phyloP scores from a whole-genome alignment of 2,329 filamentous ascomycete species.

The Penicillium sp. region DNA sequence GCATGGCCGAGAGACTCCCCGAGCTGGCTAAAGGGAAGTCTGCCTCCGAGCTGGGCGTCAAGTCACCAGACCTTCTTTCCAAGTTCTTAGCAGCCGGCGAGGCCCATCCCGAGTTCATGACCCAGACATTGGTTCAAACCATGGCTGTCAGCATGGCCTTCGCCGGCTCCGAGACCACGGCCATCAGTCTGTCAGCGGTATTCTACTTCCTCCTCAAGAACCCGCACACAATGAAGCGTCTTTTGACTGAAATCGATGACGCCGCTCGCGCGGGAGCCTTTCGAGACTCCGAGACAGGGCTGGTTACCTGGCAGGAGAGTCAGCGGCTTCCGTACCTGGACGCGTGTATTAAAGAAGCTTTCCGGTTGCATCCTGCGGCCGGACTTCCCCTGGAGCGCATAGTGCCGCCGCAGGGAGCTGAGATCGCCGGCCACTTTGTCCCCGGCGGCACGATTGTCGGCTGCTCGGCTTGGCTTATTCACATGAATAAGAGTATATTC shows the following conservation, averaged over 20 bases:
- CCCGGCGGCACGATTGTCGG: conserved; percentile 60
- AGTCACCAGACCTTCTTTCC: conserved; percentile 25
- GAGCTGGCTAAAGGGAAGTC: conserved; percentile 4
- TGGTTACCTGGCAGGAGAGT: conserved; percentile 70
- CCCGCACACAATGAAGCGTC: conserved; percentile 39
- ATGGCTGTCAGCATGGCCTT: conserved; percentile 39
- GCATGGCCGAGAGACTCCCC: conserved; percentile 26
- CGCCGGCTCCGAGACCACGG: conserved; percentile 80
- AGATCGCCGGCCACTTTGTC: conserved; percentile 16
- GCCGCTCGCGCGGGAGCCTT: conserved; percentile 51
- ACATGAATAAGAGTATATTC: conserved; percentile 68
- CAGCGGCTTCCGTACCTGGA: conserved; percentile 70
- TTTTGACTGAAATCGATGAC: conserved; percentile 62
- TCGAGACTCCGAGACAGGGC: conserved; percentile 26
- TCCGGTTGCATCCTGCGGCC: conserved; percentile 73
- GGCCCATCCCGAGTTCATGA: conserved; percentile 31
- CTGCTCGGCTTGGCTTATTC: conserved; percentile 73
- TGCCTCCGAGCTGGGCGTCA: conserved; percentile 5
- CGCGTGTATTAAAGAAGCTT: conserved; percentile 57
- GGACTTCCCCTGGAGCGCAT: conserved; percentile 74
- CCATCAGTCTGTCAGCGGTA: conserved; percentile 69
- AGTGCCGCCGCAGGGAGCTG: conserved; percentile 53
- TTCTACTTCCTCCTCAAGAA: conserved; percentile 75
- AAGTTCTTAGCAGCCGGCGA: conserved; percentile 32
- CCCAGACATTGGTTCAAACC: conserved; percentile 29